Base-by-base conservation (phyloP, 1,284 basidiomycete species). In the Exsudoporus floridanus region DNA sequence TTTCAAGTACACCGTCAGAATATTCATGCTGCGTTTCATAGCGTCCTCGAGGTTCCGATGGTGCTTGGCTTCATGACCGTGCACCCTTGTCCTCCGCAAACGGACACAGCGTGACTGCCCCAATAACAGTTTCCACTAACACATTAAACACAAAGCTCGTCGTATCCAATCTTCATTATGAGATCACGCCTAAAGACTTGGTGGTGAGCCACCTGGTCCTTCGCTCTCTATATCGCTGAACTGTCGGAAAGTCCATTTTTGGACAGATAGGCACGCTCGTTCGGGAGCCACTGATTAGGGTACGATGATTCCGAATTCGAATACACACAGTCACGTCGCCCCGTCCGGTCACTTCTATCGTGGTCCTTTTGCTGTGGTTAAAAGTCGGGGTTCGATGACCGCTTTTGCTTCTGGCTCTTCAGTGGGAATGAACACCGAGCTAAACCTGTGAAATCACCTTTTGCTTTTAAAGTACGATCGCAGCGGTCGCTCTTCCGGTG, bases 151-250 rank as follows among this genome's bases (percentile, higher is more conserved):
- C 78, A 53, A 85, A 84, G 66, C 83, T 98, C 59, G 72, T 88
- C 60, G 86, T 98, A 60, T 86, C 89, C 58, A 94, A 94, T 71
- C 66, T 98, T 63, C 95, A 98, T 73, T 98, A 97, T 64, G 94
- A 98, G 64, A 86, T 98, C 46, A 91, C 88, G 53, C 80, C 88
- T 65, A 86, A 85, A 74, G 94, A 98, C 73, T 79, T 96, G 52
- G 86, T 82, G 77, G 94, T 96, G 62, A 65, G 90, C 28, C 33
- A 38, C 4, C 27, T 43, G 36, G 39, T 9, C 31, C 7, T 12
- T 1, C 14, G 7, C n/a, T 18, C 9, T 37, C 46, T 10, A 31
- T 50, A 7, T 43, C 12, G 37, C 36, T 54, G 41, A 48, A 21
- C 47, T 33, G 30, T 40, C 50, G 46, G 8, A 42, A 53, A 96